phyloP scores from a whole-genome alignment of 768 basidiomycete species.

The Russula ochroleuca region DNA sequence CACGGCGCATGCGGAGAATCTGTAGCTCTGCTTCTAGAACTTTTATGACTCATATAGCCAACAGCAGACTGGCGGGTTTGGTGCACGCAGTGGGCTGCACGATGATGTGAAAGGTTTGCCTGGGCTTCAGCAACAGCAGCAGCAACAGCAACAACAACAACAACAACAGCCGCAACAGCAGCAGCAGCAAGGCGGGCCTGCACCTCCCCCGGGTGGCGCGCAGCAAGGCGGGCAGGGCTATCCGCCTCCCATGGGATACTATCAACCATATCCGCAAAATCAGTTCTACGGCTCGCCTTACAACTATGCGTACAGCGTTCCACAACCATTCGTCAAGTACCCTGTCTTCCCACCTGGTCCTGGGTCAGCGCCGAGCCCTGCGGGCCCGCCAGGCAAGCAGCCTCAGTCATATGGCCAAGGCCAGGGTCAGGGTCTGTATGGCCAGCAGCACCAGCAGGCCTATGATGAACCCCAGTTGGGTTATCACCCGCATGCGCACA shows the following conservation, averaged over 20 bases:
- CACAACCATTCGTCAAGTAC: conserved; percentile 73
- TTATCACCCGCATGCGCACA: conserved; percentile 54
- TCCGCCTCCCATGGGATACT: conserved; percentile 57
- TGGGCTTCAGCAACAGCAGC: conserved; percentile 52
- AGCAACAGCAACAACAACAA: conserved; percentile 56
- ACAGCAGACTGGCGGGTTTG: conserved; percentile 62
- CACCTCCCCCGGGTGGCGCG: conserved; percentile 53
- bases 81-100: conserved; percentile 61
- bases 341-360: conserved; percentile 69
- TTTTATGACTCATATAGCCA: conserved; percentile 64
- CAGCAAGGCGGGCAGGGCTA: conserved; percentile 64
- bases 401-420: conserved; percentile 50
- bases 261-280: conserved; percentile 67
- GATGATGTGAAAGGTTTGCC: conserved; percentile 74
- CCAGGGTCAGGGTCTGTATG: conserved; percentile 60
- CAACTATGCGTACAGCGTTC: conserved; percentile 49
- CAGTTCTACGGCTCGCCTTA: conserved; percentile 76
- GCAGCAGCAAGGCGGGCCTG: conserved; percentile 44
- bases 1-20: conserved; percentile 23
- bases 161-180: conserved; percentile 40
- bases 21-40: conserved; percentile 40
- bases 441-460: conserved; percentile 53
- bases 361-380: conserved; percentile 58
- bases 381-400: conserved; percentile 58
- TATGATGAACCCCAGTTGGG: conserved; percentile 54